Evolutionary conservation across 257 asterid genomes (phyloP).

Genomic region (Solanum medicagineum): DNA sequence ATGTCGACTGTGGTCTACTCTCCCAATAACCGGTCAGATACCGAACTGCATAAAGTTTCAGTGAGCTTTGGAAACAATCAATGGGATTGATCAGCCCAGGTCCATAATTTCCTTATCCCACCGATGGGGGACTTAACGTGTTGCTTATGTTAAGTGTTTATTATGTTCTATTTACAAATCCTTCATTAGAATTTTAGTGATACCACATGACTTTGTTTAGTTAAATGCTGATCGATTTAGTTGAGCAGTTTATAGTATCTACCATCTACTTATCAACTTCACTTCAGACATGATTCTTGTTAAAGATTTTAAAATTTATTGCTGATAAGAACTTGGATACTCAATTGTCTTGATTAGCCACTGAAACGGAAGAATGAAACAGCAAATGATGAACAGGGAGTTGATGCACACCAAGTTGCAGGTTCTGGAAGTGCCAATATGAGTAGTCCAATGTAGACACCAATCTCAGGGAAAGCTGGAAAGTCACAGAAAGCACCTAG

Average conservation of each 20-base stretch:
- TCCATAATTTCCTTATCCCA: neutral
- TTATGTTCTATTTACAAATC: neutral
- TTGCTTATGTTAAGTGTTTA: neutral
- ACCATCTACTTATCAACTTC: neutral
- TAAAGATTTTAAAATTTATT: neutral
- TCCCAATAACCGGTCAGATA: neutral
- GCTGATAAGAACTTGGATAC: neutral
- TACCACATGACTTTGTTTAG: neutral
- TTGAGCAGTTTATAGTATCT: neutral
- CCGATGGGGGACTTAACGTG: neutral
- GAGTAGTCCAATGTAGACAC: slow-evolving; percentile 41
- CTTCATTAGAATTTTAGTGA: neutral
- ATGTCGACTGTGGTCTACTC: neutral
- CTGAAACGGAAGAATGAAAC: slow-evolving; percentile 48
- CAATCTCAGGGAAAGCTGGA: slow-evolving; percentile 61
- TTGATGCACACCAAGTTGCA: slow-evolving; percentile 22
- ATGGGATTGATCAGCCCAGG: neutral
- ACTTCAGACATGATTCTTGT: neutral
- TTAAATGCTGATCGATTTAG: neutral
- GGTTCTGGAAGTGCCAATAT: slow-evolving; percentile 21
- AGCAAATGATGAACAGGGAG: slow-evolving; percentile 35
- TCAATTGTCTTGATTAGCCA: slow-evolving; percentile 26
- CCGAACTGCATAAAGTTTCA: neutral
- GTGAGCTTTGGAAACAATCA: neutral
- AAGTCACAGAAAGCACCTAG: slow-evolving; percentile 62